Evolutionary conservation across 352 stramenopile genomes (phyloP).

Genomic region (Phytopythium mirpurense): DNA sequence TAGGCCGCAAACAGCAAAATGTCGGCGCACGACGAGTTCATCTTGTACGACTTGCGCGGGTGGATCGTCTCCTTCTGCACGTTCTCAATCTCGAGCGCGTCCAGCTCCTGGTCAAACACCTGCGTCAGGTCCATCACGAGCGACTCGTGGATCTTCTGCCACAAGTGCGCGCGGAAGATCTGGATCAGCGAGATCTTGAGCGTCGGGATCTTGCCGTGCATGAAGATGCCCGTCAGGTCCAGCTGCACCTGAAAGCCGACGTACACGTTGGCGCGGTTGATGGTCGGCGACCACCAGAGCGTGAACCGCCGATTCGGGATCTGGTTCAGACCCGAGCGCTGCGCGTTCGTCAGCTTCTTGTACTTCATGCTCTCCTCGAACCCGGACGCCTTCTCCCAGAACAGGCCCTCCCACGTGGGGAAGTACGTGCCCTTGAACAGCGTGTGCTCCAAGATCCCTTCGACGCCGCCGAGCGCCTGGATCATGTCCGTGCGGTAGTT

Average conservation of each 20-base stretch:
- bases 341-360: conserved; percentile 99
- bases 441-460: conserved; percentile 99
- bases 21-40: conserved; percentile 99
- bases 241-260: conserved; percentile 99
- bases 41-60: conserved; percentile 99
- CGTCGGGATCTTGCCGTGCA: conserved; percentile 99
- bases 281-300: conserved; percentile 99
- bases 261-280: conserved; percentile 99
- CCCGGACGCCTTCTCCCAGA: conserved; percentile 99
- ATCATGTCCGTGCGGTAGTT: conserved; percentile 99
- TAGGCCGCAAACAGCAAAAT: conserved; percentile 98
- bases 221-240: conserved; percentile 99
- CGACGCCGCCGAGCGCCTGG: conserved; percentile 98
- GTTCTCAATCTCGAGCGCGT: conserved; percentile 99
- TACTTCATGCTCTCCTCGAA: conserved; percentile 97
- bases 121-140: conserved; percentile 97
- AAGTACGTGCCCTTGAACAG: conserved; percentile 99
- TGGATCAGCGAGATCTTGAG: conserved; percentile 98
- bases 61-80: conserved; percentile 99
- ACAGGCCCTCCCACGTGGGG: conserved; percentile 99
- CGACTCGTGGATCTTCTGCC: conserved; percentile 99
- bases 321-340: conserved; percentile 99
- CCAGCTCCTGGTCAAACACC: conserved; percentile 99
- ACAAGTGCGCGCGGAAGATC: conserved; percentile 98
- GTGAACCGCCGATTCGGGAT: conserved; percentile 99